Conservation (phyloP, 2,329 filamentous ascomycete species). For the Penicillium palitans region DNA sequence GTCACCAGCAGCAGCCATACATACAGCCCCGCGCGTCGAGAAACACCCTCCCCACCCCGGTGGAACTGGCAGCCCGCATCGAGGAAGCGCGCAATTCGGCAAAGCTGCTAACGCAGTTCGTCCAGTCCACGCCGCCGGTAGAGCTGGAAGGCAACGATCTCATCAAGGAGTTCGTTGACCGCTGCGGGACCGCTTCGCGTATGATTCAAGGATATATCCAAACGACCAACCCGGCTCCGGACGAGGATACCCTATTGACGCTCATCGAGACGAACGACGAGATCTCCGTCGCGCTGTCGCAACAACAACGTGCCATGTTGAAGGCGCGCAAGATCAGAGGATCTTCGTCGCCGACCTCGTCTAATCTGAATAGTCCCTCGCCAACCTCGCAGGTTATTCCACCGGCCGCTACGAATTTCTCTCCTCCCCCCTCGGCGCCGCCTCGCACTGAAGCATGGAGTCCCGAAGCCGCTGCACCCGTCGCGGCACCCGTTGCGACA, state of each 20-base stretch:
- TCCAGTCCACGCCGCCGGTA: constrained; percentile 75
- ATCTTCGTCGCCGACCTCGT: constrained; percentile 18
- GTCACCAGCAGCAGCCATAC: not conserved
- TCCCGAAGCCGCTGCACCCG: not conserved
- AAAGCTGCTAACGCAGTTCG: constrained; percentile 86
- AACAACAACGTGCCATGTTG: constrained; percentile 77
- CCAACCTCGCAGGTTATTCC: constrained; percentile 18
- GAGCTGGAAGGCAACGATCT: constrained; percentile 84
- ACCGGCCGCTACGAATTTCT: constrained; percentile 16
- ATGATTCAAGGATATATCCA: constrained; percentile 86
- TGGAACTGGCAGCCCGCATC: constrained; percentile 77
- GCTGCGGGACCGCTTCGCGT: constrained; percentile 76
- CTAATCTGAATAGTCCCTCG: constrained; percentile 18
- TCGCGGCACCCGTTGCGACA: constrained; percentile 10
- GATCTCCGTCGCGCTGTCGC: constrained; percentile 75
- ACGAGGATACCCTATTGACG: constrained; percentile 90
- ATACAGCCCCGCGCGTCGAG: constrained; percentile 35
- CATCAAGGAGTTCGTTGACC: constrained; percentile 85
- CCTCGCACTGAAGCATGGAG: not conserved
- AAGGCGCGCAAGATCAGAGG: constrained; percentile 52
- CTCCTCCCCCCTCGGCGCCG: constrained; percentile 1
- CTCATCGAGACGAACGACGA: constrained; percentile 95
- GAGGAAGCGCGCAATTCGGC: constrained; percentile 90
- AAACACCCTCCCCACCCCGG: constrained; percentile 61
- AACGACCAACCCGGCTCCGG: constrained; percentile 73